phyloP scores from a whole-genome alignment of 2,329 filamentous ascomycete species.

The Aurifilum marmelostoma region DNA sequence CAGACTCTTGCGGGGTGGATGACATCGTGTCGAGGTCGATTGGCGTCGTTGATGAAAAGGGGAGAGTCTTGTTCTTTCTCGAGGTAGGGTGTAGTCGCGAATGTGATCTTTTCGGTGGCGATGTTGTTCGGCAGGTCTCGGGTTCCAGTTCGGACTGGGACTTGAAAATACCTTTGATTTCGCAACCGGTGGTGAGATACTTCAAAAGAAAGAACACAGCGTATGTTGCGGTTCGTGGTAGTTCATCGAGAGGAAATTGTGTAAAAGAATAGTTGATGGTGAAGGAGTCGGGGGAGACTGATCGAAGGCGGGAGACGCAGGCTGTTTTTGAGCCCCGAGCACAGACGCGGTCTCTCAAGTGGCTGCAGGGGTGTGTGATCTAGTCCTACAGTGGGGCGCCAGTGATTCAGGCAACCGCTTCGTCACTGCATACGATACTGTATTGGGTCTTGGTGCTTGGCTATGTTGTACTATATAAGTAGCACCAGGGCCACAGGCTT shows the following conservation, averaged over 20 bases:
- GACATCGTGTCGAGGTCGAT: constrained; percentile 48
- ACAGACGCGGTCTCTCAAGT: neutral
- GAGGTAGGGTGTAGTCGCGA: constrained; percentile 10
- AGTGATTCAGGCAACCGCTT: neutral
- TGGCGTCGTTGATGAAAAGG: neutral
- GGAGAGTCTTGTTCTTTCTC: neutral
- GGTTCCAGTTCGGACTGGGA: neutral
- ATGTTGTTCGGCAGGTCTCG: neutral
- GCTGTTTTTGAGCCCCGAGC: neutral
- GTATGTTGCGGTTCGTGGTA: neutral
- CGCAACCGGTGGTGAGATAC: neutral
- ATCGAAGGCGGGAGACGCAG: neutral
- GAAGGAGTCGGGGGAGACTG: neutral
- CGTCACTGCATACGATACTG: neutral
- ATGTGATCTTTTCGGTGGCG: neutral
- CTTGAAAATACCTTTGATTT: neutral
- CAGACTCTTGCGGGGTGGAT: constrained; percentile 57
- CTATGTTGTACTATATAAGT: too few species aligned
- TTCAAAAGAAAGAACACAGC: neutral
- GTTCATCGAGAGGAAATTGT: neutral
- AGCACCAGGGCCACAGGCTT: neutral
- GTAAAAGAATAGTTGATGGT: neutral
- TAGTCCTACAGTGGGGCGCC: neutral
- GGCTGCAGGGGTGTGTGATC: neutral
- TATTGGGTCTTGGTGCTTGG: neutral